Conservation (phyloP, 805 yeast genomes). For the Kluyveromyces starmeri region DNA sequence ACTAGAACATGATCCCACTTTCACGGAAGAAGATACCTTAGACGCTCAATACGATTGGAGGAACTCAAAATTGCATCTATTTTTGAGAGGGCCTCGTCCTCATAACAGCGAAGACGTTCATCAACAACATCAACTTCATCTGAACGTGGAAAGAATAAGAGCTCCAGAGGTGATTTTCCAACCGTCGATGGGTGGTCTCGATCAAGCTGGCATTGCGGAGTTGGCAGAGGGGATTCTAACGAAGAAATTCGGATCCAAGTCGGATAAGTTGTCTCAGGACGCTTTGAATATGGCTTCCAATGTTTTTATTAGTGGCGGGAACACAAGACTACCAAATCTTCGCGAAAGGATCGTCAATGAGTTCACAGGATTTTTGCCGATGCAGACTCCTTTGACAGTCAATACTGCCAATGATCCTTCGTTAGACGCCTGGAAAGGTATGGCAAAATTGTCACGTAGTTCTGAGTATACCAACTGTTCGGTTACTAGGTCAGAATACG, state of each 20-base stretch:
- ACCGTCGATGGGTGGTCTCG: conserved; percentile 89
- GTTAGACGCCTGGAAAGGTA: conserved; percentile 88
- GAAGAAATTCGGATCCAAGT: conserved; percentile 51
- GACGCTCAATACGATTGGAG: conserved; percentile 83
- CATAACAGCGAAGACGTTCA: conserved; percentile 75
- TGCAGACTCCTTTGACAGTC: conserved; percentile 50
- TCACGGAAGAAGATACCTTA: conserved; percentile 75
- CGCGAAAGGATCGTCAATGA: conserved; percentile 62
- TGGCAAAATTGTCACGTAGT: conserved; percentile 66
- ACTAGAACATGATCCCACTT: conserved; percentile 74
- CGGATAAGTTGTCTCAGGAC: conserved; percentile 32
- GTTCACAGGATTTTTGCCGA: conserved; percentile 62
- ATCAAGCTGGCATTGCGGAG: conserved; percentile 91
- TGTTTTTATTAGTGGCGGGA: conserved; percentile 83
- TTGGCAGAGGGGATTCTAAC: conserved; percentile 56
- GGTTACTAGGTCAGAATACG: conserved; percentile 65
- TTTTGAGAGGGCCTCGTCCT: conserved; percentile 83
- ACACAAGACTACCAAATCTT: conserved; percentile 55
- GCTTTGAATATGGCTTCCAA: conserved; percentile 36
- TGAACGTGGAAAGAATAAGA: conserved; percentile 83
- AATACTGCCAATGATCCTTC: conserved; percentile 58
- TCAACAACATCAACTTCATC: conserved; percentile 81
- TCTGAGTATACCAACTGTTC: conserved; percentile 37
- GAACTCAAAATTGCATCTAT: conserved; percentile 68
- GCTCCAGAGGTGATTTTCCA: conserved; percentile 90